phyloP scores from a whole-genome alignment of 2,329 filamentous ascomycete species.

The Xylariaceae sp. region DNA sequence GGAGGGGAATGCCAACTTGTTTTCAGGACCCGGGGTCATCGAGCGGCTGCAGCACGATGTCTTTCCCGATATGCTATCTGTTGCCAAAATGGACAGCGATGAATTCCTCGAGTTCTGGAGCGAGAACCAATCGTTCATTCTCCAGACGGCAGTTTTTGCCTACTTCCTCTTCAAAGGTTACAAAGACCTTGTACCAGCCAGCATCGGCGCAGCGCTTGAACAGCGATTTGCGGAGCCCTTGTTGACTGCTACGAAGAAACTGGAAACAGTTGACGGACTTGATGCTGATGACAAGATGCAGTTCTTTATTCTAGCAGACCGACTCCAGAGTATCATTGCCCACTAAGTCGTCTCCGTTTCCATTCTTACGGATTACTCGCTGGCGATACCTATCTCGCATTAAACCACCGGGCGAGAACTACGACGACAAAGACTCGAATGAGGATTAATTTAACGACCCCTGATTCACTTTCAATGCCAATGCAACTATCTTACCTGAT shows the following conservation, averaged over 20 bases:
- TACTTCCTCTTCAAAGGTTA: conserved; percentile 49
- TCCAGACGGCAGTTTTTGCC: conserved; percentile 58
- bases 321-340: conserved; percentile 35
- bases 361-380: background rate
- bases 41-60: conserved; percentile 57
- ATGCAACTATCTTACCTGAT: background rate
- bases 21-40: conserved; percentile 50
- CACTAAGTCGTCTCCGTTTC: conserved; percentile 2
- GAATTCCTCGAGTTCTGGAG: conserved; percentile 48
- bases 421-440: background rate
- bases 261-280: conserved; percentile 30
- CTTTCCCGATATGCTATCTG: conserved; percentile 51
- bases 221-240: conserved; percentile 55
- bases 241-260: conserved; percentile 36
- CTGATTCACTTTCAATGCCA: background rate
- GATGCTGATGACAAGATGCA: conserved; percentile 36
- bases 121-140: conserved; percentile 48
- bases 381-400: background rate
- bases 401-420: background rate
- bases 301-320: conserved; percentile 39
- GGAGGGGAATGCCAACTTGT: conserved; percentile 34
- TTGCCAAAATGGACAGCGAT: conserved; percentile 39
- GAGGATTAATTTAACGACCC: background rate
- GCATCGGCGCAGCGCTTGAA: conserved; percentile 53
- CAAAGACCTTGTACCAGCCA: conserved; percentile 46